Evolutionary conservation across 73 alveolate species (phyloP), one percentile per base, ranked within the genome.

Genomic region (Stentor coeruleus): DNA sequence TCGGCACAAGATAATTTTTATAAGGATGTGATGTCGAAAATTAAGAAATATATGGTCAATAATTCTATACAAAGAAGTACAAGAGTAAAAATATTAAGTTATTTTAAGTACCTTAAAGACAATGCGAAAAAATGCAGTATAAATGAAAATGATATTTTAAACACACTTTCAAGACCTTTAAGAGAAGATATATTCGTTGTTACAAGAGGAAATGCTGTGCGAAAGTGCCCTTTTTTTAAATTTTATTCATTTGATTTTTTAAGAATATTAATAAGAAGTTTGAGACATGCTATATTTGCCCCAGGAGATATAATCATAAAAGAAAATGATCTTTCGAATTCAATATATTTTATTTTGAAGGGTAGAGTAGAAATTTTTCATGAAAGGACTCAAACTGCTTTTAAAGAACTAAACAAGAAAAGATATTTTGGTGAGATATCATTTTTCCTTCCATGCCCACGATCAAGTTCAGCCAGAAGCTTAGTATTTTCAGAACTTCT

Each of bases 401-500:
- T 91, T 3, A 81, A 77, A 36, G 91, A 81, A 20, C 85, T 86
- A 37, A 81, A 86, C 73, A 81, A 91, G 87, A 93, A 93, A 37
- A 89, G 85, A 3, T 89, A 86, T 42, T 93, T 93, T 86, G 98
- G 98, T 38, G 95, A 91, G 66, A 84, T 93, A 0, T 95, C 94
- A 39, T 93, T 93, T 72, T 94, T 90, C 83, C 82, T 96, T 6
- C 89, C 87, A 36, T 89, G 87, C 59, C 89, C 94, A 30, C 86
- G 96, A 76, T 60, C 84, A 30, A 81, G 94, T 14, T 80, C 95
- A 2, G 98, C 93, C 1, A 89, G 93, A 38, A 74, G 95, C 3
- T 49, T 90, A 49, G 95, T 89, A 79, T 92, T 94, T 74, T 90
- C 94, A 35, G 91, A 90, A 31, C 73, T 57, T 1, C 73, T 57